Conservation (phyloP, 2,329 filamentous ascomycete genomes). For the Leptosphaerulina australis region DNA sequence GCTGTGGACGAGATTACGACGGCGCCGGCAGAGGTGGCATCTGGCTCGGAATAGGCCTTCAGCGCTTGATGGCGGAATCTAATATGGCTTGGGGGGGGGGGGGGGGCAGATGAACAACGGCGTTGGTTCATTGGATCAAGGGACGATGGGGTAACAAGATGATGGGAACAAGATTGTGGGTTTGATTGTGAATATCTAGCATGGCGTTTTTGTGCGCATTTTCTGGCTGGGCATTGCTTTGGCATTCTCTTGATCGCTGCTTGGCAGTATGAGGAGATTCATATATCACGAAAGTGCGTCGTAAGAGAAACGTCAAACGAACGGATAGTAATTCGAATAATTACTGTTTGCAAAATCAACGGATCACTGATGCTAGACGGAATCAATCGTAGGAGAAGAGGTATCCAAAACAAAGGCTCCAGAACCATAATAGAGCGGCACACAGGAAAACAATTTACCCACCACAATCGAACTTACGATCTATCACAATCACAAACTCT, state of each 20-base stretch:
- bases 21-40: neutral
- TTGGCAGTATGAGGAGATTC: neutral
- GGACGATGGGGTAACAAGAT: neutral
- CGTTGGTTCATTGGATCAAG: neutral
- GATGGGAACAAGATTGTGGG: neutral
- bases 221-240: conserved; percentile 10
- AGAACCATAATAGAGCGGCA: conserved; percentile 9
- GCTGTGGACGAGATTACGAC: conserved; percentile 69
- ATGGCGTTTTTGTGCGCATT: conserved; percentile 18
- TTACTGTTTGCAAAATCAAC: conserved; percentile 3
- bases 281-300: no score
- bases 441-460: conserved; percentile 13
- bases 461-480: no score
- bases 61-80: neutral
- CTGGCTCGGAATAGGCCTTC: neutral
- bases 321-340: conserved; percentile 11
- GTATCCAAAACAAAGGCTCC: conserved; percentile 18
- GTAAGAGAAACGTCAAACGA: no score
- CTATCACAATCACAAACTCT: no score
- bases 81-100: neutral
- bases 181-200: conserved; percentile 13
- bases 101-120: neutral
- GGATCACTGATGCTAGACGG: neutral
- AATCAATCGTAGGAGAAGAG: conserved; percentile 1
- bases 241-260: neutral